phyloP scores from a whole-genome alignment of 1,284 basidiomycete genomes.

The Mycena sp. region DNA sequence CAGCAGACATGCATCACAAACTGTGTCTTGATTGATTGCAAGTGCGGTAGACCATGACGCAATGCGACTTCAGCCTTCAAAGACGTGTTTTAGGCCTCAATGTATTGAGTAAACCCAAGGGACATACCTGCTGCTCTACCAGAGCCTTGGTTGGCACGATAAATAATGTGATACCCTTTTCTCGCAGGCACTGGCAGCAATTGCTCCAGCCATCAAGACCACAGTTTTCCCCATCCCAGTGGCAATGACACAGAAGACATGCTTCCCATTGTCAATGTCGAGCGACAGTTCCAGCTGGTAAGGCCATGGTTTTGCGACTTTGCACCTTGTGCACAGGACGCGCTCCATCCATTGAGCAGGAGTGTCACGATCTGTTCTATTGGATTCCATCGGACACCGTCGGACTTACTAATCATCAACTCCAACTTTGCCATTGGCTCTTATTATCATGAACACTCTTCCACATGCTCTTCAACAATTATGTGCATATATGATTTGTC shows the following conservation, averaged over 20 bases:
- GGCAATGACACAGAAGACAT: conserved; percentile 20
- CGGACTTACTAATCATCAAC: too few relatives aligned
- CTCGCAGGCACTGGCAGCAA: conserved; percentile 9
- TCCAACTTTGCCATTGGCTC: too few relatives aligned
- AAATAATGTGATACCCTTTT: conserved; percentile 13
- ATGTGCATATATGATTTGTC: too few relatives aligned
- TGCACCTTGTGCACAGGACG: neutral
- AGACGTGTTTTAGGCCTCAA: neutral
- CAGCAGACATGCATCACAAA: conserved; percentile 10
- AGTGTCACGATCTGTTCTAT: too few relatives aligned
- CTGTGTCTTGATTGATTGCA: conserved; percentile 21
- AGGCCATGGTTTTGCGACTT: conserved; percentile 6
- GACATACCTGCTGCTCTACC: conserved; percentile 26
- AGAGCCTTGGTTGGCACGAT: conserved; percentile 28
- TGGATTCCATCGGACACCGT: too few relatives aligned
- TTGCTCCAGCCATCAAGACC: conserved; percentile 8
- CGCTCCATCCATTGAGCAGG: too few relatives aligned
- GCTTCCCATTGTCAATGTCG: conserved; percentile 8
- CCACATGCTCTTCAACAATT: too few relatives aligned
- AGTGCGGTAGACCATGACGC: neutral
- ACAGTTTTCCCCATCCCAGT: conserved; percentile 27
- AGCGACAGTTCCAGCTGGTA: conserved; percentile 17
- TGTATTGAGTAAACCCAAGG: too few relatives aligned
- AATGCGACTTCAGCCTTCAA: conserved; percentile 3
- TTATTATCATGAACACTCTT: too few relatives aligned